A percentile compares a stretch with the other conserved stretches of the same genome.
Evolutionary conservation across 352 stramenopile genomes (phyloP).

Genomic region (Globisporangium apiculatum): DNA sequence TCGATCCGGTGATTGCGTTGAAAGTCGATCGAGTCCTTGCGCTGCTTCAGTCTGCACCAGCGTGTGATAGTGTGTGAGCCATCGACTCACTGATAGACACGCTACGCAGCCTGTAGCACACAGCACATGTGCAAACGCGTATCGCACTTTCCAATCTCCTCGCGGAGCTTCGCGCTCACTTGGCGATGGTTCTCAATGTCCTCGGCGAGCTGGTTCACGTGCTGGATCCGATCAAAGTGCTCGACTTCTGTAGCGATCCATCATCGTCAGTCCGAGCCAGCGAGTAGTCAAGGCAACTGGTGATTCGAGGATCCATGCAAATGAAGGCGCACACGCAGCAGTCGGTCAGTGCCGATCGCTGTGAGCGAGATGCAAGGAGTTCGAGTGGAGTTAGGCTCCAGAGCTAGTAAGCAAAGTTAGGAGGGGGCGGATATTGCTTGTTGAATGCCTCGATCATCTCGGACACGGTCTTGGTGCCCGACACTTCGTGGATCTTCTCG

Average conservation of each 20-base stretch:
- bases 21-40: constrained; percentile 74
- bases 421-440: constrained; percentile 50
- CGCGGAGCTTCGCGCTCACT: constrained; percentile 58
- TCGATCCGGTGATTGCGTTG: constrained; percentile 75
- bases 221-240: constrained; percentile 77
- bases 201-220: constrained; percentile 74
- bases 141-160: constrained; percentile 78
- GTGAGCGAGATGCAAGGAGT: no score
- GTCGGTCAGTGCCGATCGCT: no score
- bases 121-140: neutral
- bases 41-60: constrained; percentile 55
- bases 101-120: neutral
- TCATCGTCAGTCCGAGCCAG: constrained; percentile 1
- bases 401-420: neutral
- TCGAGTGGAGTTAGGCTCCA: no score
- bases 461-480: constrained; percentile 64
- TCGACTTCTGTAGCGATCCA: constrained; percentile 40
- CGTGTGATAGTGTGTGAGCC: neutral
- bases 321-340: no score
- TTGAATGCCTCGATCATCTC: constrained; percentile 85
- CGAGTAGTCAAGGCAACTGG: constrained; percentile 14
- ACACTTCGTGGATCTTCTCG: constrained; percentile 78
- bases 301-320: neutral
- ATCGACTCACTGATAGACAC: neutral
- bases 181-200: constrained; percentile 74